A percentile compares a stretch with the other conserved stretches of the same genome.
Evolutionary conservation across 768 basidiomycete genomes (phyloP).

Genomic region (Lactifluus hygrophoroides): DNA sequence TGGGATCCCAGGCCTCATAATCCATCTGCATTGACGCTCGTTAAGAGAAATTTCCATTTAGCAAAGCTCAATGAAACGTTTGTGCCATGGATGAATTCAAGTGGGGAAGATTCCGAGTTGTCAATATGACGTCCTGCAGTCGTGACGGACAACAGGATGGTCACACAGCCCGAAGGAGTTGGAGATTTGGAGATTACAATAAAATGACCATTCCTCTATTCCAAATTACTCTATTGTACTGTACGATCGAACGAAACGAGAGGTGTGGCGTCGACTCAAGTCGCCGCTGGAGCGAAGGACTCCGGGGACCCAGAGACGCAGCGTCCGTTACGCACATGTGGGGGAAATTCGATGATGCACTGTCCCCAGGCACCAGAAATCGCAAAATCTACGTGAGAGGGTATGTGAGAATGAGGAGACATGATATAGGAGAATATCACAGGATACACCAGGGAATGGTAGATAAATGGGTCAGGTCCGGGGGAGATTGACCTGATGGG

Average conservation of each 20-base stretch:
- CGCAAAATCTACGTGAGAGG: neutral
- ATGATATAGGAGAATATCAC: slow-evolving; percentile 19
- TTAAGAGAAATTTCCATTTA: neutral
- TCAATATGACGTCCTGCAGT: slow-evolving; percentile 1
- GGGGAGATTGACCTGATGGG: slow-evolving; percentile 5
- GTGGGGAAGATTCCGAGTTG: neutral
- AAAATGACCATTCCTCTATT: slow-evolving; percentile 2
- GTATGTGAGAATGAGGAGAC: neutral
- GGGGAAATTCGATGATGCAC: neutral
- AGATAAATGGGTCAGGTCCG: neutral
- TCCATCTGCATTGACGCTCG: neutral
- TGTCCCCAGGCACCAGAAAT: no score
- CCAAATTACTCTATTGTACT: slow-evolving; percentile 11
- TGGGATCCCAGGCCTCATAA: neutral
- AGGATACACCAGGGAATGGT: slow-evolving; percentile 11
- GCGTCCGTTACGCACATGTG: no score
- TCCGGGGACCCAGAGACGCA: neutral
- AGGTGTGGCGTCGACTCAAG: neutral
- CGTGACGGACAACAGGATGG: neutral
- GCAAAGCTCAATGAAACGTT: neutral
- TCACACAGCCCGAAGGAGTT: no score
- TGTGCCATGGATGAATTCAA: neutral
- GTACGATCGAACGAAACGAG: slow-evolving; percentile 10
- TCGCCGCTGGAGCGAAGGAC: neutral
- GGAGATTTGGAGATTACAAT: slow-evolving; percentile 4